These are phyloP conservation scores for Lentithecium fluviatile DNA, from an alignment of 495 filamentous ascomycete genomes.

Conservation along the genomic window DNA sequence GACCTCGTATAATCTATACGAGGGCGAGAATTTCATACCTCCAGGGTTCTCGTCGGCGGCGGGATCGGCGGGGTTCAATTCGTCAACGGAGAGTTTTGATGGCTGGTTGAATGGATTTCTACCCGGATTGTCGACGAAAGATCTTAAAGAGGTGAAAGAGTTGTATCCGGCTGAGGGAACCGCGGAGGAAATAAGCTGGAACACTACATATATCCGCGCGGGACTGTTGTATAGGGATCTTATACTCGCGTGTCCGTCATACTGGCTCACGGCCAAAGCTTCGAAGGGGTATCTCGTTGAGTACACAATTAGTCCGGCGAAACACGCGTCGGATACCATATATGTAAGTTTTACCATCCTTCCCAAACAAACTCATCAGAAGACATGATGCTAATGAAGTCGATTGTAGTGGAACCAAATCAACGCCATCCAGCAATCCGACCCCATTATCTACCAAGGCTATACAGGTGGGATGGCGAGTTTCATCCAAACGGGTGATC, in stretches of 20 bases:
- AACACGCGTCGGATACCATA: conserved; percentile 58
- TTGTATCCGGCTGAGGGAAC: conserved; percentile 50
- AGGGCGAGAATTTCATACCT: conserved; percentile 61
- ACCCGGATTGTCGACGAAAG: conserved; percentile 46
- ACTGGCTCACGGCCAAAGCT: conserved; percentile 55
- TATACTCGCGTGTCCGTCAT: conserved; percentile 60
- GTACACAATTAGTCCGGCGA: conserved; percentile 59
- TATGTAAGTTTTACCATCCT: conserved; percentile 46
- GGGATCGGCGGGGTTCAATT: conserved; percentile 48
- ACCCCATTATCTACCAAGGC: conserved; percentile 56
- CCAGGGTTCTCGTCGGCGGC: conserved; percentile 45
- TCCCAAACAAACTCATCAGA: no score
- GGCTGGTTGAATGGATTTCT: conserved; percentile 55
- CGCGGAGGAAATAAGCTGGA: conserved; percentile 51
- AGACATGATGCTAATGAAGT: neutral
- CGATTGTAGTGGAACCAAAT: conserved; percentile 54
- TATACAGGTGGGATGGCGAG: conserved; percentile 60
- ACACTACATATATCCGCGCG: conserved; percentile 50
- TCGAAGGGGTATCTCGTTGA: conserved; percentile 54
- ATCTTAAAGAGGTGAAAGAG: conserved; percentile 44
- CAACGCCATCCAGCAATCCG: conserved; percentile 53
- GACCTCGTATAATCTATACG: conserved; percentile 59
- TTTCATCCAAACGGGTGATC: conserved; percentile 60
- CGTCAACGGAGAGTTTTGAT: conserved; percentile 48
- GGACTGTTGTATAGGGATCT: conserved; percentile 58